phyloP scores from a whole-genome alignment of 169 alveolate genomes.

The Babesia gibsoni region DNA sequence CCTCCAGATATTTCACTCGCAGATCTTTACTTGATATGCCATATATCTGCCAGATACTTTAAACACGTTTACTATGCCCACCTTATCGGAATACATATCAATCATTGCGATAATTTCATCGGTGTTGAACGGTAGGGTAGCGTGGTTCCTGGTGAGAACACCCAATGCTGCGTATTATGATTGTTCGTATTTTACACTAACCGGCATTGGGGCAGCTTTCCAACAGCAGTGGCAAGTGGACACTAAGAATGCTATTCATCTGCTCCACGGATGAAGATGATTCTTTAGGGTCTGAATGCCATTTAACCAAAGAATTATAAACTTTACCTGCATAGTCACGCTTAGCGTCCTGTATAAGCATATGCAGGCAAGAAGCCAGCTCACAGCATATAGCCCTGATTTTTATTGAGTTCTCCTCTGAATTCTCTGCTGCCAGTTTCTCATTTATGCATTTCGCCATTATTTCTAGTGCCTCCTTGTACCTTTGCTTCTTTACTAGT shows the following conservation, averaged over 20 bases:
- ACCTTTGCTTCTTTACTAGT: conserved; percentile 39
- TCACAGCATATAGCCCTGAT: conserved; percentile 27
- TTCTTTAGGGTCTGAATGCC: neutral
- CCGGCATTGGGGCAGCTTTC: conserved; percentile 57
- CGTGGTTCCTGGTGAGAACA: conserved; percentile 60
- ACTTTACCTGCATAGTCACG: neutral
- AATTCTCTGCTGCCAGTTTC: neutral
- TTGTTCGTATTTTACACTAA: neutral
- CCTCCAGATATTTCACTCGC: conserved; percentile 58
- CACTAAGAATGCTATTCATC: conserved; percentile 26
- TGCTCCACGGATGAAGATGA: neutral
- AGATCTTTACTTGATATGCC: conserved; percentile 11
- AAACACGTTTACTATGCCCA: neutral
- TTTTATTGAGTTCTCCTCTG: neutral
- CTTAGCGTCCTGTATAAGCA: conserved; percentile 22
- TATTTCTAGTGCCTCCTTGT: conserved; percentile 56
- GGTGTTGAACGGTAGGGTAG: conserved; percentile 43
- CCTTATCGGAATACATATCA: conserved; percentile 30
- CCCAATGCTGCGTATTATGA: conserved; percentile 25
- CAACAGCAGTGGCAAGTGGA: conserved; percentile 47
- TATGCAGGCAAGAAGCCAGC: conserved; percentile 50
- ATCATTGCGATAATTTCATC: conserved; percentile 53
- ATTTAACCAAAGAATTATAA: neutral
- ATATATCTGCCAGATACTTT: neutral
- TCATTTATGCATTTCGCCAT: conserved; percentile 29